A percentile compares a stretch with the other conserved stretches of the same genome.
These are phyloP conservation scores for Saprolegnia parasitica DNA, from an alignment of 352 stramenopile species.

Conservation along the genomic window DNA sequence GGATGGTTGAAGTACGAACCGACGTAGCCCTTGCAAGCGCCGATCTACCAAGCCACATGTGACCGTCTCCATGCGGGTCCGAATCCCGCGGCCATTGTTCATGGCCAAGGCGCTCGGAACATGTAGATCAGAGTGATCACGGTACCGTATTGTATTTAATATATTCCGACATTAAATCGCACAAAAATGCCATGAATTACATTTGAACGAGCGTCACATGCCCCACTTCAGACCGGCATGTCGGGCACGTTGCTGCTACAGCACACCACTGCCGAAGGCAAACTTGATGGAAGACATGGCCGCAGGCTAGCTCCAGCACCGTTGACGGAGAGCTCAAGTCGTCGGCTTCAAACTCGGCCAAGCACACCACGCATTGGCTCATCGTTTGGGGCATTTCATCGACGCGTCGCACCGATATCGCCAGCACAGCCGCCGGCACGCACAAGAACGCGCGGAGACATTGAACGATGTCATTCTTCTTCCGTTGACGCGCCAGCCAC, in stretches of 20 bases:
- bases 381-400: background rate
- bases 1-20: too few species aligned
- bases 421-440: background rate
- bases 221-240: background rate
- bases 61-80: too few species aligned
- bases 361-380: background rate
- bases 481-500: too few species aligned
- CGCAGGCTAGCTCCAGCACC: background rate
- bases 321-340: background rate
- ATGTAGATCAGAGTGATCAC: too few species aligned
- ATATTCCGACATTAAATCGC: too few species aligned
- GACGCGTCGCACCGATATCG: background rate
- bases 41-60: too few species aligned
- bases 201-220: background rate
- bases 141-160: too few species aligned
- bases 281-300: background rate
- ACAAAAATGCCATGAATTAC: too few species aligned
- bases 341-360: background rate
- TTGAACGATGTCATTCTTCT: background rate
- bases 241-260: background rate
- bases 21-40: too few species aligned
- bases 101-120: too few species aligned
- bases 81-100: too few species aligned
- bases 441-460: background rate
- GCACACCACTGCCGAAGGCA: slow-evolving; percentile 1